phyloP scores from a whole-genome alignment of 192 early-diverging fungal genomes.

The Coemansia sp. region DNA sequence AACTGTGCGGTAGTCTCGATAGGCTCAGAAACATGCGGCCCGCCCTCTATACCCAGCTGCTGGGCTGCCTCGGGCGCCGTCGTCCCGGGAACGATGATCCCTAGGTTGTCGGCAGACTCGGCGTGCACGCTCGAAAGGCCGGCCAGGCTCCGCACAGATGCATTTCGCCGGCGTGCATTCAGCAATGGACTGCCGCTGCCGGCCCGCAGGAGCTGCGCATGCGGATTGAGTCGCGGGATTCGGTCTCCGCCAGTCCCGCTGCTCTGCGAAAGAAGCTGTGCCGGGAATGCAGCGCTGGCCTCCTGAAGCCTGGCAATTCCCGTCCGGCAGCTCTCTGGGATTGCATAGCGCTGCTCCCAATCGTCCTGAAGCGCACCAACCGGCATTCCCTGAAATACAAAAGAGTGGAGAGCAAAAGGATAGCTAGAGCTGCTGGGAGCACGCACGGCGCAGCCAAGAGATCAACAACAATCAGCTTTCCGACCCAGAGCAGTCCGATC shows the following conservation, averaged over 20 bases:
- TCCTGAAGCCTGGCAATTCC: constrained; percentile 16
- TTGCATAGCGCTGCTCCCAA: constrained; percentile 17
- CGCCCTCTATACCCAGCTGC: too few relatives aligned
- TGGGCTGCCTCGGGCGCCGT: not conserved
- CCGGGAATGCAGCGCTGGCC: not conserved
- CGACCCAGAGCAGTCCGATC: too few relatives aligned
- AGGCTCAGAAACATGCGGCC: constrained; percentile 38
- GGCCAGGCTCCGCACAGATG: constrained; percentile 17
- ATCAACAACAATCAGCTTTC: too few relatives aligned
- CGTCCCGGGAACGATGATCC: not conserved
- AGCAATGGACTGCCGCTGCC: constrained; percentile 4
- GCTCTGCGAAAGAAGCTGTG: constrained; percentile 3
- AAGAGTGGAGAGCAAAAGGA: too few relatives aligned
- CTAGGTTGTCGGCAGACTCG: not conserved
- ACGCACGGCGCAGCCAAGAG: too few relatives aligned
- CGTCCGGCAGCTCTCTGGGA: not conserved
- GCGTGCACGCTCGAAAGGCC: constrained; percentile 1
- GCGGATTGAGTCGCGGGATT: not conserved
- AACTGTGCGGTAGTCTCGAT: constrained; percentile 91
- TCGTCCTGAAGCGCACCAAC: too few relatives aligned
- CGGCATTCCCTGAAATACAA: too few relatives aligned
- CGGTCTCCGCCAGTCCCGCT: not conserved
- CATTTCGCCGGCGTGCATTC: constrained; percentile 18
- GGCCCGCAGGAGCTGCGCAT: constrained; percentile 2
- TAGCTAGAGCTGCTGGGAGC: too few relatives aligned